These are phyloP conservation scores for Pelagomonas calceolata DNA, from an alignment of 108 stramenopile species.

Conservation along the genomic window DNA sequence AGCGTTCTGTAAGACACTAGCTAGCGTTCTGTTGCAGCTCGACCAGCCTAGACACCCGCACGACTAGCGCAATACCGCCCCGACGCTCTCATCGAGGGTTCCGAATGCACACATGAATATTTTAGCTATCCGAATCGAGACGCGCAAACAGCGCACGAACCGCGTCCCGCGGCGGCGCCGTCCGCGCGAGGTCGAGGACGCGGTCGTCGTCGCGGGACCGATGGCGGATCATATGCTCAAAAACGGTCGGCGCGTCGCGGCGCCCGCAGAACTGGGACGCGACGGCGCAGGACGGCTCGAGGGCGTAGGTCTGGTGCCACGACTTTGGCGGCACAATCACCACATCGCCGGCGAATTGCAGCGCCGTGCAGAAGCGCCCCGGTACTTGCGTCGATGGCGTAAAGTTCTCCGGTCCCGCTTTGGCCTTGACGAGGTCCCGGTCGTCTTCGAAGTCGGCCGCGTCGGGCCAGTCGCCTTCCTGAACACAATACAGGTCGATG, in stretches of 20 bases:
- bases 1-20: no score
- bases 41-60: no score
- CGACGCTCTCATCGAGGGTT: no score
- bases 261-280: neutral
- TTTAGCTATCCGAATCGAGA: no score
- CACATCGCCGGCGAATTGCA: neutral
- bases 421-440: neutral
- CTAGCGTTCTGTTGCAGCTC: no score
- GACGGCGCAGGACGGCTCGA: neutral
- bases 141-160: no score
- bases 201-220: no score
- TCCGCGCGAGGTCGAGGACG: no score
- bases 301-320: constrained; percentile 5
- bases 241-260: neutral
- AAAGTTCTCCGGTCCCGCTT: neutral
- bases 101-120: no score
- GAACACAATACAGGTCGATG: neutral
- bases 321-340: neutral
- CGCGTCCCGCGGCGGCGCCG: no score
- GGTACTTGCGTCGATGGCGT: neutral
- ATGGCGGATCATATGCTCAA: neutral
- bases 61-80: no score
- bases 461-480: neutral
- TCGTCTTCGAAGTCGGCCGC: neutral
- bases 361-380: neutral